Conservation (phyloP, 257 asterid genomes). For the Solanum chilense region DNA sequence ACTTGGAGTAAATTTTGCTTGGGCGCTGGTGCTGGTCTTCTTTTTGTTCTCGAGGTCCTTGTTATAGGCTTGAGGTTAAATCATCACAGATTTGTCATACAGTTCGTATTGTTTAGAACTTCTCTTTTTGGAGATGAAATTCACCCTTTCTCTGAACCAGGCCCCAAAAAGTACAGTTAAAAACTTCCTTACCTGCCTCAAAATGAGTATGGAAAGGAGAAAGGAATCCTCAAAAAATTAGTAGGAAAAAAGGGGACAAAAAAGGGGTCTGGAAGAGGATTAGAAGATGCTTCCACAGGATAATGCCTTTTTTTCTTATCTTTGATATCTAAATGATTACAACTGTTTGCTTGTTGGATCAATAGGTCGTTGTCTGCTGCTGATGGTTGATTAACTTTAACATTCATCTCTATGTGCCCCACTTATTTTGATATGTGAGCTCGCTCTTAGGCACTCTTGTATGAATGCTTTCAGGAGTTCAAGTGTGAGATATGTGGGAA, state of each 20-base stretch:
- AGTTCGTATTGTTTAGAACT: background rate
- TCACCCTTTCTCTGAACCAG: background rate
- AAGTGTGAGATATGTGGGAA: constrained; percentile 98
- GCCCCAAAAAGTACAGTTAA: background rate
- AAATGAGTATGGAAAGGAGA: background rate
- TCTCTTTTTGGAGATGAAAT: background rate
- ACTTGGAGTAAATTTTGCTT: background rate
- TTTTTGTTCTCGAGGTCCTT: background rate
- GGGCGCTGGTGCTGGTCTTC: background rate
- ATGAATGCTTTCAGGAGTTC: constrained; percentile 55
- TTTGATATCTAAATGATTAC: background rate
- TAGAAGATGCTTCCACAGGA: background rate
- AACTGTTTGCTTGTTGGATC: background rate
- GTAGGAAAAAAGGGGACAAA: background rate
- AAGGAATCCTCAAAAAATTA: background rate
- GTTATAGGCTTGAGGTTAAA: background rate
- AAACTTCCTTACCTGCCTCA: background rate
- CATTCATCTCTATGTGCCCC: background rate
- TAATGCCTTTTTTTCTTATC: background rate
- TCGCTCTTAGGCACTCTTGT: background rate
- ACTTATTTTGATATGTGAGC: background rate
- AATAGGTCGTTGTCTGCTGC: background rate
- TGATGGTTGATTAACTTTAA: background rate
- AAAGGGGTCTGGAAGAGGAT: background rate
- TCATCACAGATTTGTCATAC: background rate